Evolutionary conservation across 306 rosid genomes (phyloP), one percentile per base, ranked within the genome.

Genomic region (Cucurbita maxima): DNA sequence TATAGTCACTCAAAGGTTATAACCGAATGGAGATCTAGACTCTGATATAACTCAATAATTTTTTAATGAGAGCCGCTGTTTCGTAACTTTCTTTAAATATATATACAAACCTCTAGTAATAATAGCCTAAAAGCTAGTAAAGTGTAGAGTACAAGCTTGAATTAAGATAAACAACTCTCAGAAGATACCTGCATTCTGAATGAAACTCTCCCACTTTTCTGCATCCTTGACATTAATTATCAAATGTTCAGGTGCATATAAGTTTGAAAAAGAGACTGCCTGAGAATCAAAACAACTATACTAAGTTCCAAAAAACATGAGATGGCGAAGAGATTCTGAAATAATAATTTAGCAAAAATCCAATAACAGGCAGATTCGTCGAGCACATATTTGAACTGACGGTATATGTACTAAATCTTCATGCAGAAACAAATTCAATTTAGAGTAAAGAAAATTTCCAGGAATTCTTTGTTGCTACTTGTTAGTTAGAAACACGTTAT

Each of bases 161-260:
- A 25, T 16, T 34, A 50, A 45, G 7, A 51, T 4, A 70, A 25
- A 15, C 44, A 70, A 70, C 47, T 30, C 30, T 70, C 25, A 34
- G 25, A 45, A 15, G 51, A 59, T 80, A 91, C 99, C 99, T 73
- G 99, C 99, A 82, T 94, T 94, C 79, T 94, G 95, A 69, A 94
- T 86, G 85, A 89, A 88, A 82, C 86, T 84, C 87, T 94, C 99
- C 99, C 97, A 94, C 81, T 87, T 89, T 72, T 94, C 99, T 36
- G 99, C 99, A 72, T 94, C 96, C 76, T 79, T 80, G 58, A 94
- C 97, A 38, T 94, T 94, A 77, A 91, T 80, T 51, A 94, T 91
- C 76, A 91, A 88, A 86, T 94, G 99, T 85, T 94, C 97, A 0
- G 99, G 99, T 75, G 99, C 97, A 71, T 91, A 94, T 22, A 89